These are phyloP conservation scores for Russula emetica DNA, from an alignment of 768 basidiomycete species.

Conservation along the genomic window DNA sequence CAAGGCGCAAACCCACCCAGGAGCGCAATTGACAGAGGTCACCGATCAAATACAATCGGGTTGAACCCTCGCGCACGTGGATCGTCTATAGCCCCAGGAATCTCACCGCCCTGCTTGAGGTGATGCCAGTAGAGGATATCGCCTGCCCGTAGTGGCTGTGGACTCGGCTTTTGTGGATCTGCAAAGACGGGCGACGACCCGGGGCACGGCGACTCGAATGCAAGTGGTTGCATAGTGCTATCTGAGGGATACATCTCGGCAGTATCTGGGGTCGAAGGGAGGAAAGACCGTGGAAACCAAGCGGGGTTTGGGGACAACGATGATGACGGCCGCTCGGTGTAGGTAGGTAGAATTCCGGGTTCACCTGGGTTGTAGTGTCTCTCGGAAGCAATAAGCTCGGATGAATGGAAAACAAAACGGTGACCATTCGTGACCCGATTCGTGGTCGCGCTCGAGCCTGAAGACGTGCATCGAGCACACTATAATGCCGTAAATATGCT, in stretches of 20 bases:
- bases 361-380: slow-evolving; percentile 62
- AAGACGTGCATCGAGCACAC: slow-evolving; percentile 72
- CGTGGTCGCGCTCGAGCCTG: slow-evolving; percentile 55
- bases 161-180: slow-evolving; percentile 36
- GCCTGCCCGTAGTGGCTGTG: slow-evolving; percentile 46
- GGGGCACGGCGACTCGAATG: slow-evolving; percentile 25
- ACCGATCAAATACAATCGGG: slow-evolving; percentile 19
- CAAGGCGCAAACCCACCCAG: not conserved
- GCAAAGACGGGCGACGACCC: slow-evolving; percentile 34
- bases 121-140: slow-evolving; percentile 76
- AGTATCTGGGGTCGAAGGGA: slow-evolving; percentile 32
- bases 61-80: slow-evolving; percentile 43
- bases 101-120: slow-evolving; percentile 64
- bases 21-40: not conserved
- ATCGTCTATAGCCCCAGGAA: slow-evolving; percentile 63
- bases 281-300: slow-evolving; percentile 16
- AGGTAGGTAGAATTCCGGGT: slow-evolving; percentile 39
- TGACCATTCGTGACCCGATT: slow-evolving; percentile 80
- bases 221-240: slow-evolving; percentile 18
- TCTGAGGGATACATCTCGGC: slow-evolving; percentile 15
- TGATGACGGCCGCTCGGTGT: slow-evolving; percentile 21
- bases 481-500: slow-evolving; percentile 30
- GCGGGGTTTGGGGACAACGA: slow-evolving; percentile 21
- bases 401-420: slow-evolving; percentile 82
- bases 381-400: slow-evolving; percentile 57